phyloP scores from a whole-genome alignment of 129 eudicot genomes.

The Arctium minus region DNA sequence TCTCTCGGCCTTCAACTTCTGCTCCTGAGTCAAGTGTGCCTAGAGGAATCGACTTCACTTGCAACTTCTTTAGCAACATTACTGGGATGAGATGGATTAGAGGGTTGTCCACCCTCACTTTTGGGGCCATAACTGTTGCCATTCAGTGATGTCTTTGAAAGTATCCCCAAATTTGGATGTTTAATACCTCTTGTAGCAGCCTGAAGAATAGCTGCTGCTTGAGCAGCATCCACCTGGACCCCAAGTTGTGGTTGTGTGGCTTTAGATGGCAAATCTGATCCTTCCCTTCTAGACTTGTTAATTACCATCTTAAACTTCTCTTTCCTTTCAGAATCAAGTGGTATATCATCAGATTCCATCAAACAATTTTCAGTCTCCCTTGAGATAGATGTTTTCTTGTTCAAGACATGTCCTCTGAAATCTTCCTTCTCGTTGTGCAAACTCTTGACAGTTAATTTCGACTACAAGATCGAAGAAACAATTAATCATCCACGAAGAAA shows the following conservation, averaged over 20 bases:
- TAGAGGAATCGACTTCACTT: constrained; percentile 44
- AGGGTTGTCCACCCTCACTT: constrained; percentile 37
- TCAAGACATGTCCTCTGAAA: constrained; percentile 24
- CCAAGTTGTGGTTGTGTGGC: constrained; percentile 37
- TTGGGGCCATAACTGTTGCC: constrained; percentile 20
- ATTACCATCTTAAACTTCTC: constrained; percentile 92
- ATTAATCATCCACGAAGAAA: neutral
- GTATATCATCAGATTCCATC: constrained; percentile 43
- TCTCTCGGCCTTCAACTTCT: constrained; percentile 85
- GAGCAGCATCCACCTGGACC: constrained; percentile 68
- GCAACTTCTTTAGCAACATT: constrained; percentile 29
- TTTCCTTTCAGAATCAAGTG: constrained; percentile 68
- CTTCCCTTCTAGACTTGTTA: constrained; percentile 72
- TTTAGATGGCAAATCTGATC: constrained; percentile 48
- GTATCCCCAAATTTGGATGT: constrained; percentile 44
- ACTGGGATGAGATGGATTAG: constrained; percentile 17
- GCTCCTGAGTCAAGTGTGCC: constrained; percentile 57
- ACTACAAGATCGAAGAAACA: constrained; percentile 35
- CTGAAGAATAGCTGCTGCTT: constrained; percentile 95
- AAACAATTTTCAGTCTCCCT: neutral
- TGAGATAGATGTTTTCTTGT: constrained; percentile 28
- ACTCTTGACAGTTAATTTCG: constrained; percentile 47
- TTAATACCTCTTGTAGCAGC: constrained; percentile 93
- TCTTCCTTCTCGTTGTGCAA: constrained; percentile 42
- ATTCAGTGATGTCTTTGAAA: constrained; percentile 29